Base-by-base conservation (phyloP, 345 rosid genomes). In the Linum usitatissimum region DNA sequence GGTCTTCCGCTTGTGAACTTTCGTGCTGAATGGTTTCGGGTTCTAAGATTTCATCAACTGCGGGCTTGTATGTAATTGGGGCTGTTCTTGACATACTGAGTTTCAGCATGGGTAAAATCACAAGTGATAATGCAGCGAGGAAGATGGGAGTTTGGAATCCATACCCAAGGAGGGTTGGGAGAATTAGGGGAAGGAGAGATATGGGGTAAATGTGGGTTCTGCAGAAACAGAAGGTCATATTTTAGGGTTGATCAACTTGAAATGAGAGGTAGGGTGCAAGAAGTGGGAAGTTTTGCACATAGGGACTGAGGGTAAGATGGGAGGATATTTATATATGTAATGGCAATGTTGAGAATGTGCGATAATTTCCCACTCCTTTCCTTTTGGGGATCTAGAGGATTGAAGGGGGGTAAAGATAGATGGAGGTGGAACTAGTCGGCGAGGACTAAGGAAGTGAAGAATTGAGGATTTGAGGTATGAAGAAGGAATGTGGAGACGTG, bases 131-230 rank as follows among this genome's bases (percentile, higher is more conserved):
- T 48, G 76, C 55, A 45, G 78, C 71, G 68, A 78, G 38, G 38
- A 34, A 34, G 38, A 34, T 34, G 38, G 38, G 38, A 34, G 38
- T 34, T 34, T 5, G 38, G 5, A 34, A 34, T 34, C 38, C 38
- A 3, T 34, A 34, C 6, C 38, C 38, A 34, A 34, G 38, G 6
- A 7, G 5, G 38, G 8, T 3, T 5, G 75, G 60, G 65, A 78
- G 65, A 62, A 66, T 55, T 9, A 69, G 63, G 54, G 68, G 18
- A 57, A 72, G 71, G 30, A 57, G 75, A 64, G 49, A 21, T 9
- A 78, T 56, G 80, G 77, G 72, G 60, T 77, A 59, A 36, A 69
- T 9, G 53, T 78, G 77, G 48, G 30, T 79, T 68, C 73, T 72
- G 62, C 66, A 65, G 68, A 75, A 68, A 53, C 74, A 55, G 36